Evolutionary conservation across 306 rosid species (phyloP), one percentile per base, ranked within the genome.

Genomic region (Sesbania bispinosa): DNA sequence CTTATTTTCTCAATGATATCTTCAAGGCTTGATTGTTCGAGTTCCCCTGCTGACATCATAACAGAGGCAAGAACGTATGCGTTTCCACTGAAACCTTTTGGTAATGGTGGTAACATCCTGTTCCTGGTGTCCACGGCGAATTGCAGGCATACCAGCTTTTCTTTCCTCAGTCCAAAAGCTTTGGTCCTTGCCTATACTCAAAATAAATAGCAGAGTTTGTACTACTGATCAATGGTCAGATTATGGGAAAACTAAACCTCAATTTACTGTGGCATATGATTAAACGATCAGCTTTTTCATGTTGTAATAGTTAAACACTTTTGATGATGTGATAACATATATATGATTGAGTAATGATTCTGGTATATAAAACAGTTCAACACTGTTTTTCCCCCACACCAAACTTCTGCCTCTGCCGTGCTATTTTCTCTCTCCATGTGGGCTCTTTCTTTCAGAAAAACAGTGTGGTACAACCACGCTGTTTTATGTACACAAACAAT

Each of bases 61-160:
- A 86, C 80, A 10, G 97, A 88, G 63, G 92, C 92, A 10, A 90
- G 95, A 2, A 88, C 92, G 19, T 75, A 90, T 3, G 95, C 92
- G 18, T 90, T 90, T 54, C 97, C 97, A 9, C 90, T 88, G 84
- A 86, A 90, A 16, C 81, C 82, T 51, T 52, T 54, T 13, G 92
- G 88, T 13, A 88, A 73, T 61, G 92, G 76, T 0, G 95, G 97
- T 11, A 24, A 46, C 60, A 73, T 47, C 77, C 80, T 88, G 72
- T 60, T 88, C 87, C 95, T 85, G 15, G 74, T 73, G 76, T 90
- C 89, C 29, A 86, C 95, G 0, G 95, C 63, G 62, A 90, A 90
- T 57, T 90, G 97, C 54, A 90, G 62, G 79, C 95, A 88, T 29
- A 79, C 90, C 79, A 62, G 75, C 46, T 82, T 76, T 10, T 88